A percentile compares a stretch with the other conserved stretches of the same genome.
phyloP scores from a whole-genome alignment of 495 filamentous ascomycete genomes.

The Tuber umbilicatum region DNA sequence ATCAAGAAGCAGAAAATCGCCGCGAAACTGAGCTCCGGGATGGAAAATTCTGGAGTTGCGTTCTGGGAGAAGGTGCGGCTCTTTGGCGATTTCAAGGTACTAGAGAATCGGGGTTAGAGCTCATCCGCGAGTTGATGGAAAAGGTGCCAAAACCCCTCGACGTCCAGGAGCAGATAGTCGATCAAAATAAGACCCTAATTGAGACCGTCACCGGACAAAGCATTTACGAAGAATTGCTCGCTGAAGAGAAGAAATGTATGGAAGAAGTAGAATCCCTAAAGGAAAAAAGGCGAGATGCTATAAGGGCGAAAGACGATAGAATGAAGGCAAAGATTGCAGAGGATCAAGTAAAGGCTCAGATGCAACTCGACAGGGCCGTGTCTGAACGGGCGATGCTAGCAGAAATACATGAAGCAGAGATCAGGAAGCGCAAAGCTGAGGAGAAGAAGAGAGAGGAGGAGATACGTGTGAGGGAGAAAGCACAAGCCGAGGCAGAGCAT shows the following conservation, averaged over 20 bases:
- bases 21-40: background rate
- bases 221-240: constrained; percentile 38
- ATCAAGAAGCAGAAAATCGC: constrained; percentile 21
- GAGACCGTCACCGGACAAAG: constrained; percentile 44
- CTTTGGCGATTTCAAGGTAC: constrained; percentile 37
- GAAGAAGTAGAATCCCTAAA: constrained; percentile 21
- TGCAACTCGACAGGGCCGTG: too few species aligned
- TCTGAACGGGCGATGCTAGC: too few species aligned
- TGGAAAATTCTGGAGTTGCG: constrained; percentile 43
- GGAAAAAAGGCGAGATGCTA: constrained; percentile 24
- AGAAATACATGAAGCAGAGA: too few species aligned
- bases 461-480: too few species aligned
- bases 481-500: too few species aligned
- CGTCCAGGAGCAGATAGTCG: constrained; percentile 41
- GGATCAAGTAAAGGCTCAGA: too few species aligned
- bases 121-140: constrained; percentile 30
- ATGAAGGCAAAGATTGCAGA: too few species aligned
- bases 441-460: too few species aligned
- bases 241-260: constrained; percentile 5
- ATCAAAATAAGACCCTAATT: constrained; percentile 37
- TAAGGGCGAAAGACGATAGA: constrained; percentile 31
- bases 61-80: constrained; percentile 39
- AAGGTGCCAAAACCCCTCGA: constrained; percentile 31
- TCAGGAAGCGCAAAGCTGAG: too few species aligned
- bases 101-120: constrained; percentile 39